Evolutionary conservation across 441 rosid genomes (phyloP), one percentile per base, ranked within the genome.

Genomic region (Euphorbia schlechtendalii): DNA sequence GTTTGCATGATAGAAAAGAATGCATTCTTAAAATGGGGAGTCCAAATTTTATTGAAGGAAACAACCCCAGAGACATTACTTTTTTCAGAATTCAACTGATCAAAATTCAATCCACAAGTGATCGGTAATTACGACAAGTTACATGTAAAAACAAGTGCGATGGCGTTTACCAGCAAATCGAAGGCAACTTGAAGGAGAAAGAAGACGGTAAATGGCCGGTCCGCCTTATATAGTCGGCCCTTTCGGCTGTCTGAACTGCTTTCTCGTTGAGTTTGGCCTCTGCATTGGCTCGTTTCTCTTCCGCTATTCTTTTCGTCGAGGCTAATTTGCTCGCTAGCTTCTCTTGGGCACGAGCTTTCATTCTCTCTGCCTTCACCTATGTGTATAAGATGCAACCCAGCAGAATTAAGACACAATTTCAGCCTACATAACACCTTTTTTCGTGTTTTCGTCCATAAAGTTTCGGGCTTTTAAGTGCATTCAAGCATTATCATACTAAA

Each of bases 311-410:
- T 73, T 80, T 80, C 0, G 94, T 80, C 2, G 93, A 79, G 0
- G 96, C 86, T 8, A 90, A 67, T 71, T 91, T 91, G 68, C 83
- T 94, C 0, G 83, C 68, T 40, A 85, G 36, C 66, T 70, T 84
- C 69, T 90, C 97, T 67, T 89, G 86, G 0, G 91, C 96, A 12
- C 96, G 84, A 36, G 92, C 90, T 81, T 83, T 90, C 79, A 84
- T 38, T 72, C 94, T 83, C 73, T 86, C 99, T 0, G 92, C 97
- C 74, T 85, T 84, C 74, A 72, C 96, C 96, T 93, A 59, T 3
- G 34, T 32, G 34, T 6, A 32, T 32, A 32, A 56, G 18, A 22
- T 45, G 34, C 34, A 32, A n/a, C n/a, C n/a, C n/a, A n/a, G n/a
- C n/a, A n/a, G n/a, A n/a, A n/a, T n/a, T n/a, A n/a, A n/a, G n/a